A percentile compares a stretch with the other conserved stretches of the same genome.
phyloP scores from a whole-genome alignment of 2,329 filamentous ascomycete species.

The Rutstroemia sp. region DNA sequence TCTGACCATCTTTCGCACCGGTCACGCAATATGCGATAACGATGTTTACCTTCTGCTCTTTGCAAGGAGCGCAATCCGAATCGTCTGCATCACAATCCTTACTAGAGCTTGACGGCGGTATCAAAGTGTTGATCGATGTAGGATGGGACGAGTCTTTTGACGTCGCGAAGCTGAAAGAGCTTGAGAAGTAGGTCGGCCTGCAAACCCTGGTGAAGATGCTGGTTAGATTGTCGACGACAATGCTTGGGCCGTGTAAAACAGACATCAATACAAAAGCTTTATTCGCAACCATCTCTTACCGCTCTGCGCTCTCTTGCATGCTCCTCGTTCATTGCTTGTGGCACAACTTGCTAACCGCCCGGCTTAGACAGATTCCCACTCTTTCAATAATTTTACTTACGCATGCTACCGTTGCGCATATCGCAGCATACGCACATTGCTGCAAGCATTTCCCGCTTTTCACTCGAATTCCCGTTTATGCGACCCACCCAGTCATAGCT shows the following conservation, averaged over 20 bases:
- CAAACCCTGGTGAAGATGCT: constrained; percentile 4
- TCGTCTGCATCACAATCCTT: constrained; percentile 90
- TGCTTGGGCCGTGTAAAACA: constrained; percentile 14
- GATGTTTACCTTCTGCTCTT: constrained; percentile 95
- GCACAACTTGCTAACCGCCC: constrained; percentile 14
- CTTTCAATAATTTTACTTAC: constrained; percentile 91
- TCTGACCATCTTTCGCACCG: not conserved
- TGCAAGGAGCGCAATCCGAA: constrained; percentile 84
- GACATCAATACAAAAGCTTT: constrained; percentile 22
- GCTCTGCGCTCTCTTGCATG: not conserved
- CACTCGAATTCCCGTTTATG: constrained; percentile 86
- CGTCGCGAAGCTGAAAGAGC: constrained; percentile 69
- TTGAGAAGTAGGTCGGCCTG: constrained; percentile 66
- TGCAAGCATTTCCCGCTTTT: constrained; percentile 95
- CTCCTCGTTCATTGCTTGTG: not conserved
- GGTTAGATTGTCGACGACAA: not conserved
- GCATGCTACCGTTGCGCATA: constrained; percentile 83
- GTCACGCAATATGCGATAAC: constrained; percentile 19
- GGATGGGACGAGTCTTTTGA: constrained; percentile 96
- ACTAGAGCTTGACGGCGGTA: constrained; percentile 89
- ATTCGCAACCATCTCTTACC: constrained; percentile 10
- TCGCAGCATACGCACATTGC: constrained; percentile 91
- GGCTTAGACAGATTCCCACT: constrained; percentile 72
- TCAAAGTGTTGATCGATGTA: constrained; percentile 90
- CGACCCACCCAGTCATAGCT: constrained; percentile 86